Conservation (phyloP, 2,329 filamentous ascomycete species). For the Fusarium stilboides region DNA sequence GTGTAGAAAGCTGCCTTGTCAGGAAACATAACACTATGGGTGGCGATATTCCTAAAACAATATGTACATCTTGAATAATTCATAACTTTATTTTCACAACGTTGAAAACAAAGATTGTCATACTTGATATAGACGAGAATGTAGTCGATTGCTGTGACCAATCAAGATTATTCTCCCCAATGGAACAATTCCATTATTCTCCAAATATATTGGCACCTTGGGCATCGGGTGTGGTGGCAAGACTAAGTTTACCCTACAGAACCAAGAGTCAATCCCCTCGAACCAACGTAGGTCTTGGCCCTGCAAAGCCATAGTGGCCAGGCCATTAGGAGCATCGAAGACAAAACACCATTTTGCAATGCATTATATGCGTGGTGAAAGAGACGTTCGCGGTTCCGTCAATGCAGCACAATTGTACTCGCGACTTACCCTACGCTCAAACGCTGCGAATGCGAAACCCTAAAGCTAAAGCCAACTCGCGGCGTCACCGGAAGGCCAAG, state of each 20-base stretch:
- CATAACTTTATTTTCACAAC: too few species aligned
- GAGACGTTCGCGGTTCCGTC: background rate
- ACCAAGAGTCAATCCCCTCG: background rate
- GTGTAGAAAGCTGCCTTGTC: too few species aligned
- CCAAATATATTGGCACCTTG: background rate
- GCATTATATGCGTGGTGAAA: background rate
- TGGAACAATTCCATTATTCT: slow-evolving; percentile 7
- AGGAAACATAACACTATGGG: too few species aligned
- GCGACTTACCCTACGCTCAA: too few species aligned
- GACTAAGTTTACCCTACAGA: slow-evolving; percentile 3
- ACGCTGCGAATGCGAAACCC: background rate
- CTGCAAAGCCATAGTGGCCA: slow-evolving; percentile 9
- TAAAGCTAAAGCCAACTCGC: background rate
- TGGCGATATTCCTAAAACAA: too few species aligned
- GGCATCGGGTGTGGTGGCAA: background rate
- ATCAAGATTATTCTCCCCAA: background rate
- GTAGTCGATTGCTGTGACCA: background rate
- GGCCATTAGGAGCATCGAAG: slow-evolving; percentile 5
- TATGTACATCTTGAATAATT: too few species aligned
- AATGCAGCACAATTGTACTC: background rate
- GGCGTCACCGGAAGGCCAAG: background rate
- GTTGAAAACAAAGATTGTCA: too few species aligned
- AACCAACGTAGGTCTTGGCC: slow-evolving; percentile 5
- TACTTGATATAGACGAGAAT: background rate
- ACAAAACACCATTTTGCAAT: background rate